These are phyloP conservation scores for Collybiopsis luxurians DNA, from an alignment of 768 basidiomycete species.

Conservation along the genomic window DNA sequence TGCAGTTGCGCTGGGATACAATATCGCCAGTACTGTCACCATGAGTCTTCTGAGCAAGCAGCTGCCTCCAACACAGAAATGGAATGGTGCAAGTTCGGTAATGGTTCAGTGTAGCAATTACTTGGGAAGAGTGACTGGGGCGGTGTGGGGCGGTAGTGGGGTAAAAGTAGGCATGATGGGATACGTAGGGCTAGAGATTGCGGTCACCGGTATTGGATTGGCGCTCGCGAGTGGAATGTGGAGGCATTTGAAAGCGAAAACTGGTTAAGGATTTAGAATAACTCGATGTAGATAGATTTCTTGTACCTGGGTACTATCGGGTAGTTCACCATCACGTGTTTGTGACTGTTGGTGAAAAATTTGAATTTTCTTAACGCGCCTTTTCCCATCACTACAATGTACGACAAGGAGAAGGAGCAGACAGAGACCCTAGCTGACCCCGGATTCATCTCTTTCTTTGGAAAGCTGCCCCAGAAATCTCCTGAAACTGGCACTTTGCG, in stretches of 20 bases:
- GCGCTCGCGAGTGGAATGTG: constrained; percentile 54
- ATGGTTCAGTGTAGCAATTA: constrained; percentile 71
- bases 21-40: constrained; percentile 68
- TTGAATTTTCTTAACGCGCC: no score
- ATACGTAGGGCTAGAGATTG: constrained; percentile 60
- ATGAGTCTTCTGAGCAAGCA: constrained; percentile 68
- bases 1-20: constrained; percentile 68
- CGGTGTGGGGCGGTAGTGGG: constrained; percentile 68
- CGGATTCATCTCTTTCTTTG: constrained; percentile 75
- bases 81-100: constrained; percentile 56
- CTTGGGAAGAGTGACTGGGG: constrained; percentile 60
- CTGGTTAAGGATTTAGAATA: constrained; percentile 34
- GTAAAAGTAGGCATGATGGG: constrained; percentile 44
- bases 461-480: constrained; percentile 58
- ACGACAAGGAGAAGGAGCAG: constrained; percentile 48
- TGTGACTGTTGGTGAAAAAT: no score
- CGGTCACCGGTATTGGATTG: constrained; percentile 55
- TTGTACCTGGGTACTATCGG: no score
- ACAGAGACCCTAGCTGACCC: constrained; percentile 68
- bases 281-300: no score
- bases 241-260: constrained; percentile 64
- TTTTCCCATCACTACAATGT: constrained; percentile 30
- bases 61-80: constrained; percentile 47
- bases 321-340: no score
- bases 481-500: constrained; percentile 81